Conservation (phyloP, 1,284 basidiomycete genomes). For the Melampsora americana region DNA sequence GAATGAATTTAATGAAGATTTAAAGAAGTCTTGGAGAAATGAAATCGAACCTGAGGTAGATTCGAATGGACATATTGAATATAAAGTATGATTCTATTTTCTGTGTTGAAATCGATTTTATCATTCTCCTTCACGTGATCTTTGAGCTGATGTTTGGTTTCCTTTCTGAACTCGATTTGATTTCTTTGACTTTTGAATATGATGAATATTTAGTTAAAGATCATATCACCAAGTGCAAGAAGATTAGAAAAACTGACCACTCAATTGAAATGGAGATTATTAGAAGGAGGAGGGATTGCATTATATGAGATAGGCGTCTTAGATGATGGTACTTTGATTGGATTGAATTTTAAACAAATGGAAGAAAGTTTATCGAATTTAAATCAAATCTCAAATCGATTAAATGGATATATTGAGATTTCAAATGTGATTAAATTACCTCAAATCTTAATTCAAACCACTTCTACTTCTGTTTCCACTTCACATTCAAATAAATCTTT, state of each 20-base stretch:
- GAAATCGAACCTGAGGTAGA: constrained; percentile 51
- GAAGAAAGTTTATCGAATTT: constrained; percentile 50
- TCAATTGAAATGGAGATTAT: constrained; percentile 53
- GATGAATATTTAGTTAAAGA: constrained; percentile 48
- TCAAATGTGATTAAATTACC: constrained; percentile 33
- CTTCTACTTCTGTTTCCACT: background rate
- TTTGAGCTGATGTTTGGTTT: too few species aligned
- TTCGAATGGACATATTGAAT: constrained; percentile 53
- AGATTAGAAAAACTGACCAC: constrained; percentile 53
- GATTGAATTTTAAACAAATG: constrained; percentile 50
- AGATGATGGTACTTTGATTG: constrained; percentile 52
- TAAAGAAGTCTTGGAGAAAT: constrained; percentile 6
- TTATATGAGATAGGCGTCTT: constrained; percentile 53
- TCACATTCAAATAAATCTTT: background rate
- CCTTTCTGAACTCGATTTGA: background rate
- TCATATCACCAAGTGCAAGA: constrained; percentile 50
- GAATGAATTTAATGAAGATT: too few species aligned
- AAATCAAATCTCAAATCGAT: constrained; percentile 49
- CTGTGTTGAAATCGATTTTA: too few species aligned
- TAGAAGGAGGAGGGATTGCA: constrained; percentile 52
- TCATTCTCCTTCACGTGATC: too few species aligned
- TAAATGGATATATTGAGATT: constrained; percentile 47
- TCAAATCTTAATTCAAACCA: constrained; percentile 28
- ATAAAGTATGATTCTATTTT: too few species aligned
- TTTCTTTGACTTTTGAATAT: background rate